A percentile compares a stretch with the other conserved stretches of the same genome.
phyloP scores from a whole-genome alignment of 352 stramenopile species.

The Phytopythium vexans region DNA sequence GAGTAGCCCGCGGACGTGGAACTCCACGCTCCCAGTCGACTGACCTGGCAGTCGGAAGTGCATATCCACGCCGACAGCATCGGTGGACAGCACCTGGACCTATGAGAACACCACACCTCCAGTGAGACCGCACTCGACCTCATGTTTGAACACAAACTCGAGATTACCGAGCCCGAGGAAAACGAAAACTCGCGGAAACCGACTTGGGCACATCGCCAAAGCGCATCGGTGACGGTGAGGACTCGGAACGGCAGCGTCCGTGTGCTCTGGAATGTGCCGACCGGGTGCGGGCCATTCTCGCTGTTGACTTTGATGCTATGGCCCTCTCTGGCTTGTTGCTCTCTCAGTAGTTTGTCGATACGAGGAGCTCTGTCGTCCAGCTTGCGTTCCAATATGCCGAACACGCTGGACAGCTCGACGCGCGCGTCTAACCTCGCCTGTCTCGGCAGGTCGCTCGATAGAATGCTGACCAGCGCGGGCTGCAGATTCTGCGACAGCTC shows the following conservation, averaged over 20 bases:
- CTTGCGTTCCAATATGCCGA: constrained; percentile 1
- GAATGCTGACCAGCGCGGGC: background rate
- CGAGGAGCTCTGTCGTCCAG: background rate
- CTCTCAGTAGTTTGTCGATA: background rate
- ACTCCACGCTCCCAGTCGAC: background rate
- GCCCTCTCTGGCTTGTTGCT: background rate
- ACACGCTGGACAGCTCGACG: background rate
- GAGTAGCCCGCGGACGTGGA: background rate
- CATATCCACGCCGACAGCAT: background rate
- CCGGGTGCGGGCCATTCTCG: background rate
- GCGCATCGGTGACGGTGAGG: background rate
- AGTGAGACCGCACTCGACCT: background rate
- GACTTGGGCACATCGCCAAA: background rate
- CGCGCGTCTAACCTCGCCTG: background rate
- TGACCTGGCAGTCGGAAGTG: background rate
- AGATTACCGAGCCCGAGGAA: background rate
- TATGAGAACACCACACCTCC: background rate
- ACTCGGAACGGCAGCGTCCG: constrained; percentile 1
- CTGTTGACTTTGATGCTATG: background rate
- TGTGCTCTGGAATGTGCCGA: background rate
- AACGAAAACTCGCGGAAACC: background rate
- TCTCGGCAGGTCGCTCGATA: background rate
- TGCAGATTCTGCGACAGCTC: background rate
- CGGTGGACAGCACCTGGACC: background rate
- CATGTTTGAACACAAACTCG: background rate